Base-by-base conservation (phyloP, 108 stramenopile species). In the Skeletonema costatum region DNA sequence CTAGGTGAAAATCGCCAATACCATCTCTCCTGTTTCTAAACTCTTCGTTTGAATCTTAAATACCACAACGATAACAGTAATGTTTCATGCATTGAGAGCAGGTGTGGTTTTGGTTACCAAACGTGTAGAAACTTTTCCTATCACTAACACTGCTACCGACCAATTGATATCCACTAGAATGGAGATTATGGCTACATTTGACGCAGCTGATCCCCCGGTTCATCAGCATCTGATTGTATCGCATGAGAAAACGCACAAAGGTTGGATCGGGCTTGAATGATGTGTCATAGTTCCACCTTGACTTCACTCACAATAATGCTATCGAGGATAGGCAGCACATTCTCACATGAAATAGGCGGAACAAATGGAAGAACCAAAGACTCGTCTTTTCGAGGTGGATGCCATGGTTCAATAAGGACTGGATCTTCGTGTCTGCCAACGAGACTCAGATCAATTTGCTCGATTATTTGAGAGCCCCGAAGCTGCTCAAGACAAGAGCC, bases 371-470 rank as follows among this genome's bases (percentile, higher is more conserved):
- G 10, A n/a, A 14, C 13, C 4, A 48, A 7, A 48, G 46, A 48
- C 9, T 14, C 13, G n/a, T n/a, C 13, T 4, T 16, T 13, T 31
- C 11, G 17, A 61, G 32, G 32, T 3, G 32, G 32, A 13, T 33
- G 60, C 32, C 32, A 32, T 33, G 17, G 2, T 5, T 33, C 60
- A 12, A 21, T 0, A n/a, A 32, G 30, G 3, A 33, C 2, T 0
- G 32, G 32, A 11, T 33, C 32, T 11, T 29, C 36, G 42, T 53
- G 29, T 4, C 16, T 16, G 16, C 66, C 66, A 13, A 17, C 50
- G 3, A 67, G 66, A 4, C 66, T 68, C 30, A 68, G 46, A 68
- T 66, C 64, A n/a, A 66, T 62, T 32, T 73, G 29, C 11, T 73
- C 30, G 0, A 73, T 17, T 19, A 64, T 0, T 21, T 1, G 21